Evolutionary conservation across 2,329 filamentous ascomycete genomes (phyloP), one percentile per base, ranked within the genome.

Genomic region (Colletotrichum sp.): DNA sequence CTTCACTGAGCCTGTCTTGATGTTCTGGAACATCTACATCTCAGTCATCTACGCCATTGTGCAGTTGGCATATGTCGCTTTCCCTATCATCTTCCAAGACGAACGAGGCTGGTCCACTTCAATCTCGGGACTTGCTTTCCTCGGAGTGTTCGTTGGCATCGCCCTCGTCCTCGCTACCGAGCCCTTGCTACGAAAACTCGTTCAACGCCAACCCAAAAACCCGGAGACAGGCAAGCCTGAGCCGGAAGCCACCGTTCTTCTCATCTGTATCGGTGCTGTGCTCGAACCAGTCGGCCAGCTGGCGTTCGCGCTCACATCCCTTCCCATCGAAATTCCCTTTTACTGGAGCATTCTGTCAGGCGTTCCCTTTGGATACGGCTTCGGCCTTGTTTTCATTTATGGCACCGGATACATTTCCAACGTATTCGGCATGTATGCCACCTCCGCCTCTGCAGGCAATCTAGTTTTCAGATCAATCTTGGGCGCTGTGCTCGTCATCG

Each of bases 351-450:
- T 94, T 36, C 81, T 93, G 1, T 91, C 91, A 0, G 92, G 92
- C 2, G 86, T 93, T 2, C 90, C 91, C 0, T 94, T 93, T 78
- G 92, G 92, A 4, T 87, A 89, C 0, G 92, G 92, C 3, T 93
- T 93, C 76, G 89, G 88, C 12, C 89, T 86, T 8, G 90, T 93
- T 16, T 94, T 94, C 83, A 93, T 94, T 79, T 93, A 93, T 78
- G 89, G 90, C 0, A 89, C 87, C 2, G 93, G 91, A 73, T 94
- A 94, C 80, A 84, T 94, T 15, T 90, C 92, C 0, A 86, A 90
- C 77, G 90, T 88, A n/a, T 94, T 93, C 77, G 91, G 90, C 26
- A 90, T 93, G 79, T 94, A 92, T 78, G 91, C 92, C 13, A 92
- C 92, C 0, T 91, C 88, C 5, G 92, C 92, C 0, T 84, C 93